Conservation (phyloP, 345 rosid genomes). For the Sapria himalayana region DNA sequence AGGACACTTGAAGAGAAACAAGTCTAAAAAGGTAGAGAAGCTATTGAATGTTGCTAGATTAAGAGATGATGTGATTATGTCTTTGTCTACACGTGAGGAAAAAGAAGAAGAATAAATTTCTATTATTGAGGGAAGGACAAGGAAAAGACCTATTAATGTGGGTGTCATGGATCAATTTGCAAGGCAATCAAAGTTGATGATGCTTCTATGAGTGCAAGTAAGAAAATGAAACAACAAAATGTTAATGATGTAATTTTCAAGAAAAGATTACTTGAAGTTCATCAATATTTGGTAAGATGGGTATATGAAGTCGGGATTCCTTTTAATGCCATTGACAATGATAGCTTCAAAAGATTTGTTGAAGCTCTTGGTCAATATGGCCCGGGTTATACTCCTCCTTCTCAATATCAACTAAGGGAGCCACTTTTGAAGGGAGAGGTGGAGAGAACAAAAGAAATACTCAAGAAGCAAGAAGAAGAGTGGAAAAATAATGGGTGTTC, state of each 20-base stretch:
- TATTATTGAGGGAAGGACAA: too few species aligned
- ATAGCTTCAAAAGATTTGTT: not conserved
- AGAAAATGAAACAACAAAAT: not conserved
- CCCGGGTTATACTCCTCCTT: not conserved
- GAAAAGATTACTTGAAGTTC: not conserved
- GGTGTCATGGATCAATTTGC: not conserved
- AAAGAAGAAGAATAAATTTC: not conserved
- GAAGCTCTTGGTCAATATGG: not conserved
- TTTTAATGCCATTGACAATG: not conserved
- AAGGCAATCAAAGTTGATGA: not conserved
- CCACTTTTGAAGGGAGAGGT: not conserved
- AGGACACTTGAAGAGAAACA: not conserved
- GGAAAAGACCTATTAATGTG: not conserved
- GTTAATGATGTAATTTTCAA: not conserved
- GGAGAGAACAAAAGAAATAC: not conserved
- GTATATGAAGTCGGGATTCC: not conserved
- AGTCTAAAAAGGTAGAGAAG: not conserved
- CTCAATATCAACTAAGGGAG: not conserved
- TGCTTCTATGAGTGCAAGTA: too few species aligned
- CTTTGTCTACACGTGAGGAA: not conserved
- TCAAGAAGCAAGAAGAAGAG: not conserved
- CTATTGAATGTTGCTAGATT: not conserved
- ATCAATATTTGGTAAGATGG: too few species aligned
- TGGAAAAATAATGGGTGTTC: not conserved
- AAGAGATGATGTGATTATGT: not conserved